Evolutionary conservation across 257 asterid species (phyloP).

Genomic region (Solanum etuberosum): DNA sequence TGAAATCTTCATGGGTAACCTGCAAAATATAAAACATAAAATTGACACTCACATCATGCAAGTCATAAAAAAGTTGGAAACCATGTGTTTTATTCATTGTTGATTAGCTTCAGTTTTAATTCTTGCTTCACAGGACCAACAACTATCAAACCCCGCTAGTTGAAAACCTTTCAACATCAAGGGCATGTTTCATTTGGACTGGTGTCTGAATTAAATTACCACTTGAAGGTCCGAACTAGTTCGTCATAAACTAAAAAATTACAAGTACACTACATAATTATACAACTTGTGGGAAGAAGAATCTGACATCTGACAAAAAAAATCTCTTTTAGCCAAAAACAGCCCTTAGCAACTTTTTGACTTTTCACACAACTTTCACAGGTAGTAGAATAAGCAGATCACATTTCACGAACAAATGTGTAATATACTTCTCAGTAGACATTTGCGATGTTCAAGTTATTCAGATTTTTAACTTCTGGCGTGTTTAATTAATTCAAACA

Average conservation of each 20-base stretch:
- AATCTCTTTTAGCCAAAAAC: not conserved
- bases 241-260: not conserved
- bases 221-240: not conserved
- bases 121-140: not conserved
- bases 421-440: not conserved
- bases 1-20: slow-evolving; percentile 95
- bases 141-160: not conserved
- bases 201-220: not conserved
- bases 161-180: not conserved
- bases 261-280: not conserved
- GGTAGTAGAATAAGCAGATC: not conserved
- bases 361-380: not conserved
- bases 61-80: not conserved
- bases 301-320: not conserved
- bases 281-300: not conserved
- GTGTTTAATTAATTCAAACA: not conserved
- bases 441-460: not conserved
- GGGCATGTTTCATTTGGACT: not conserved
- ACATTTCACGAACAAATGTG: not conserved
- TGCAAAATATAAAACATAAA: slow-evolving; percentile 1
- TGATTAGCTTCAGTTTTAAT: not conserved
- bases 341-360: not conserved
- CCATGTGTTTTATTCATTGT: not conserved
- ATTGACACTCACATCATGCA: not conserved
- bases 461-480: not conserved